Conservation (phyloP, 148 eudicot genomes). For the Rhododendron mucronatum region DNA sequence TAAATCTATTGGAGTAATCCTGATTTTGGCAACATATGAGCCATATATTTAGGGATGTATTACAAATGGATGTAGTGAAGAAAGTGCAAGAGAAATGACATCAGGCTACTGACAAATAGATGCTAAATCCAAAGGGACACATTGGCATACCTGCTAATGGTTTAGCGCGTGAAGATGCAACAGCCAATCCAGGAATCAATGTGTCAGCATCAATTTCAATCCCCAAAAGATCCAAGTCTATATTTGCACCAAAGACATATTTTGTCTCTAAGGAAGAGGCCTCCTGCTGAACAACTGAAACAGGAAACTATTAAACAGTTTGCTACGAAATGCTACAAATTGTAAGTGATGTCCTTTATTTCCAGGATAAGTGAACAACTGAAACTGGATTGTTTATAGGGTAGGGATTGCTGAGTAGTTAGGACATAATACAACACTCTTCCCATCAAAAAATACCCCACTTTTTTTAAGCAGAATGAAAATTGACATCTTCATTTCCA, state of each 20-base stretch:
- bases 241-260: constrained; percentile 64
- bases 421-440: background rate
- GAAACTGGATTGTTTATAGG: background rate
- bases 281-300: constrained; percentile 70
- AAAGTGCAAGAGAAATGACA: background rate
- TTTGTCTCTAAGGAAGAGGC: constrained; percentile 45
- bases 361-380: background rate
- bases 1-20: background rate
- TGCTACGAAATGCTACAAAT: background rate
- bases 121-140: background rate
- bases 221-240: constrained; percentile 88
- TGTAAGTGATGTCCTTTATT: background rate
- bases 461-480: background rate
- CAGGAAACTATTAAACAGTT: background rate
- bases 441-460: too few species aligned
- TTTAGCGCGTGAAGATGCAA: constrained; percentile 79
- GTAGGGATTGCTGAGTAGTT: background rate
- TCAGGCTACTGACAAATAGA: background rate
- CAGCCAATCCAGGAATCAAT: constrained; percentile 90
- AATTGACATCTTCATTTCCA: background rate
- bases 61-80: background rate
- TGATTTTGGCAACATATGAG: background rate
- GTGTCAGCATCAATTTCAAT: constrained; percentile 76
- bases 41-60: background rate
- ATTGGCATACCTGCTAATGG: constrained; percentile 73